Evolutionary conservation across 1,284 basidiomycete genomes (phyloP).

Genomic region (Vanrija pseudolonga): DNA sequence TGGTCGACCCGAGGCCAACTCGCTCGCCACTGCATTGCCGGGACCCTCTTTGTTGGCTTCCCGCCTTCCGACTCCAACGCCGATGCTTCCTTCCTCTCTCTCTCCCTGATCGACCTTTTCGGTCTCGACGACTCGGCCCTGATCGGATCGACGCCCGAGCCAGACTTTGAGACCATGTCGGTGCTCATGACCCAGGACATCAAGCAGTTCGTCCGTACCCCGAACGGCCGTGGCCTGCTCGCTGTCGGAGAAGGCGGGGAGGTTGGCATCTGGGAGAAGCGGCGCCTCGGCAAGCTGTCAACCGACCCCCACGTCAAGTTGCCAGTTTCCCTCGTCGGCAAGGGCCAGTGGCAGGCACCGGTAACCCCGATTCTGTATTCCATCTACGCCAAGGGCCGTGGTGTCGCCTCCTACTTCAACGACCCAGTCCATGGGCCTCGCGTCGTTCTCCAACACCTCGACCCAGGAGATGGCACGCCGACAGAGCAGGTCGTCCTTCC

Average conservation of each 20-base stretch:
- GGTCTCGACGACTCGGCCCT: constrained; percentile 13
- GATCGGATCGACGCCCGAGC: not conserved
- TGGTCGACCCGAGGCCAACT: constrained; percentile 57
- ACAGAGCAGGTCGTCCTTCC: constrained; percentile 31
- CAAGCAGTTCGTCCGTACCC: constrained; percentile 41
- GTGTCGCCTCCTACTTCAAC: constrained; percentile 35
- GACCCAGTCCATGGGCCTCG: constrained; percentile 9
- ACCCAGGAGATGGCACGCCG: constrained; percentile 22
- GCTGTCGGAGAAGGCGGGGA: constrained; percentile 37
- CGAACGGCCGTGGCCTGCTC: constrained; percentile 46
- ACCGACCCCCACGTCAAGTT: constrained; percentile 4
- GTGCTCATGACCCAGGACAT: constrained; percentile 34
- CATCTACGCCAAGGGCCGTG: constrained; percentile 46
- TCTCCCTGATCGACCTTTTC: constrained; percentile 24
- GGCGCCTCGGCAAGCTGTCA: constrained; percentile 26
- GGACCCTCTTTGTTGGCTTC: constrained; percentile 53
- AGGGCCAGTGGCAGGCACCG: constrained; percentile 33
- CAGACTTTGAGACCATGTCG: constrained; percentile 13
- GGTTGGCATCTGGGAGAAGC: constrained; percentile 40
- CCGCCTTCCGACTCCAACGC: constrained; percentile 4
- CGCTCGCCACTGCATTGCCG: constrained; percentile 53
- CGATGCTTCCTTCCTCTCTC: constrained; percentile 11
- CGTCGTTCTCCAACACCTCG: constrained; percentile 42
- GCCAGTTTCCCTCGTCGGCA: constrained; percentile 29
- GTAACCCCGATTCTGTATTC: constrained; percentile 21